Conservation (phyloP, 176 grass and related monocot genomes). For the Bromus sterilis region DNA sequence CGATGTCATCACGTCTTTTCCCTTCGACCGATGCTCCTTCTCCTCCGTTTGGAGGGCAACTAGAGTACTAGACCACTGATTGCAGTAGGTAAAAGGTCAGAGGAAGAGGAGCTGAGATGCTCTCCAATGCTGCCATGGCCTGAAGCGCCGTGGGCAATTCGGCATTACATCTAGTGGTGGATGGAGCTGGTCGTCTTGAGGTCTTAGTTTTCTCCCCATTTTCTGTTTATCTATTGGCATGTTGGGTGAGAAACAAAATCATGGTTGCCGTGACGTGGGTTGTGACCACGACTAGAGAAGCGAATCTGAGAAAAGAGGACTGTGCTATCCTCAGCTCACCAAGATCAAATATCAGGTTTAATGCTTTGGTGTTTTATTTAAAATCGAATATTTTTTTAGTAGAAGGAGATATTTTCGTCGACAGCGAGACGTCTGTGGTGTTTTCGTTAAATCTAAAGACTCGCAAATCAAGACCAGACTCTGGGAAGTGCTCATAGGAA, state of each 20-base stretch:
- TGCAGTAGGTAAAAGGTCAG: neutral
- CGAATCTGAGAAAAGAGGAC: too few relatives aligned
- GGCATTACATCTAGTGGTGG: neutral
- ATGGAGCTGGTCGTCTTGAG: neutral
- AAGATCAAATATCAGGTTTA: too few relatives aligned
- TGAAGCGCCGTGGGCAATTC: neutral
- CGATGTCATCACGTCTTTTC: neutral
- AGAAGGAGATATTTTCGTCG: too few relatives aligned
- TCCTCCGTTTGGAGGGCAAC: neutral
- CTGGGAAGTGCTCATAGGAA: too few relatives aligned
- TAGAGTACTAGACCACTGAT: neutral
- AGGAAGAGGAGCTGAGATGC: neutral
- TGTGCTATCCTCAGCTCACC: too few relatives aligned
- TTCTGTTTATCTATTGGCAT: neutral
- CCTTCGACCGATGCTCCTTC: neutral
- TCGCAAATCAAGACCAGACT: too few relatives aligned
- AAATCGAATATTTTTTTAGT: too few relatives aligned
- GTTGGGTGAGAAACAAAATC: neutral
- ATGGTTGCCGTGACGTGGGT: neutral
- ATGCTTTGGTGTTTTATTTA: too few relatives aligned
- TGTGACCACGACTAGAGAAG: neutral
- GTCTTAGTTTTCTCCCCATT: neutral
- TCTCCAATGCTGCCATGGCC: neutral
- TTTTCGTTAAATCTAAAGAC: too few relatives aligned
- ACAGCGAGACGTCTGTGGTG: too few relatives aligned